Base-by-base conservation (phyloP, 2,329 filamentous ascomycete genomes). In the Cryphonectria nitschkei region DNA sequence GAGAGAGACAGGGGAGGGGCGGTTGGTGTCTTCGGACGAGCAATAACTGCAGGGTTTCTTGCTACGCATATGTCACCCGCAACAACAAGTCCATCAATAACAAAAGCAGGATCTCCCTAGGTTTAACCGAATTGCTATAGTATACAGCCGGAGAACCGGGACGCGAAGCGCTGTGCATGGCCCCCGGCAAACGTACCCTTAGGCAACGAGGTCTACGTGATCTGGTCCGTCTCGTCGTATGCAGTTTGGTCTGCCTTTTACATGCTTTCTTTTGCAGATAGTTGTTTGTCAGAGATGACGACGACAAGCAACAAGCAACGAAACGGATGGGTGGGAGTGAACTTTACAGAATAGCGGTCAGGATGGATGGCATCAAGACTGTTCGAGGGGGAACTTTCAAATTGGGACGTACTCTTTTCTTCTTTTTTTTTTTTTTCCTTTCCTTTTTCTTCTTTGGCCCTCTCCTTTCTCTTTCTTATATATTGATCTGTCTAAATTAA, bases 281-380 rank as follows among this genome's bases (percentile, higher is more conserved):
- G 4, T 14, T 54, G 9, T 32, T 32, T 50, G 63, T 65, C 29
- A 65, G 43, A 65, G 43, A 37, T 61, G 58, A 61, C 58, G 56
- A 60, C 26, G 26, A 26, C 26, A 26, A 26, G 26, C 26, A 26
- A 26, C 56, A 8, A 61, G 34, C 58, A 11, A 34, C 6, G 3
- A n/a, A 19, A 39, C 3, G 34, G 32, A 37, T 34, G 32, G n/a
- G 43, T 34, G 63, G 7, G 14, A 54, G n/a, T 34, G 16, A 8
- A 14, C 11, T 9, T 29, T 65, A 32, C 32, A 65, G 63, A 54
- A 54, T 37, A 34, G 63, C 63, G 46, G 63, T 54, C 63, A 34
- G 63, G 29, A 32, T 14, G 32, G 19, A 46, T 14, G 32, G 29
- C 26, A 50, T 5, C 13, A 29, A 54, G 3, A 19, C 26, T 2